Evolutionary conservation across 2,329 filamentous ascomycete genomes (phyloP).

Genomic region (Penicillium olsonii): DNA sequence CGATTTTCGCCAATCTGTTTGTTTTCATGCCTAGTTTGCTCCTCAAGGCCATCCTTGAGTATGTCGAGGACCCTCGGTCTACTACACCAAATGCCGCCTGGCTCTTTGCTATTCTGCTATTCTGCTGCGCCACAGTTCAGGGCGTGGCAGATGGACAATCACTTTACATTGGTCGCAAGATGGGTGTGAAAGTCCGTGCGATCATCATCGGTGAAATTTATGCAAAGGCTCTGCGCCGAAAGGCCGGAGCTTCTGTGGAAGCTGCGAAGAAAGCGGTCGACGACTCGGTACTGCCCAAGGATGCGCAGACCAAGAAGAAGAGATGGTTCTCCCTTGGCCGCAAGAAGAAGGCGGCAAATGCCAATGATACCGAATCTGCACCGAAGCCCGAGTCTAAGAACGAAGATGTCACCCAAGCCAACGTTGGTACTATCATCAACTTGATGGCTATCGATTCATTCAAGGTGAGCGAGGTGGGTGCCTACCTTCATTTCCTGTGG

Average conservation of each 20-base stretch:
- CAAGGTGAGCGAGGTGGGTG: constrained; percentile 93
- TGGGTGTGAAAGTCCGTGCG: constrained; percentile 88
- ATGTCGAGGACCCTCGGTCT: constrained; percentile 77
- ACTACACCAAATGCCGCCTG: constrained; percentile 86
- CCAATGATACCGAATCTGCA: constrained; percentile 27
- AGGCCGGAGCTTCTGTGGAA: constrained; percentile 77
- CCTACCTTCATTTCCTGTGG: constrained; percentile 95
- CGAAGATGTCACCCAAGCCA: constrained; percentile 70
- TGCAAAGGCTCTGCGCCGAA: constrained; percentile 87
- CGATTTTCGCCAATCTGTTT: constrained; percentile 75
- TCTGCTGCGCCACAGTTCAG: constrained; percentile 76
- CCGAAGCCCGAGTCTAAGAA: constrained; percentile 16
- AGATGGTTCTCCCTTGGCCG: constrained; percentile 59
- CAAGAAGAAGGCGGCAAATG: constrained; percentile 49
- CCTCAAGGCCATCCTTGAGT: constrained; percentile 87
- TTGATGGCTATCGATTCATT: constrained; percentile 99
- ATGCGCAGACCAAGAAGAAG: constrained; percentile 40
- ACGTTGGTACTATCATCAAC: constrained; percentile 97
- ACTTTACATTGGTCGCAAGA: constrained; percentile 89
- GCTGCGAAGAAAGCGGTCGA: constrained; percentile 66
- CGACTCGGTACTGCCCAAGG: constrained; percentile 37
- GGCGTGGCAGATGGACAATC: constrained; percentile 83
- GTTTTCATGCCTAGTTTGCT: constrained; percentile 91
- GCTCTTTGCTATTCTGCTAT: constrained; percentile 91
- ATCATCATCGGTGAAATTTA: constrained; percentile 98